Percentiles rank a stretch among this genome's conserved stretches.
Evolutionary conservation across 176 grass and related monocot species (phyloP).

Genomic region (Chrysopogon serrulatus): DNA sequence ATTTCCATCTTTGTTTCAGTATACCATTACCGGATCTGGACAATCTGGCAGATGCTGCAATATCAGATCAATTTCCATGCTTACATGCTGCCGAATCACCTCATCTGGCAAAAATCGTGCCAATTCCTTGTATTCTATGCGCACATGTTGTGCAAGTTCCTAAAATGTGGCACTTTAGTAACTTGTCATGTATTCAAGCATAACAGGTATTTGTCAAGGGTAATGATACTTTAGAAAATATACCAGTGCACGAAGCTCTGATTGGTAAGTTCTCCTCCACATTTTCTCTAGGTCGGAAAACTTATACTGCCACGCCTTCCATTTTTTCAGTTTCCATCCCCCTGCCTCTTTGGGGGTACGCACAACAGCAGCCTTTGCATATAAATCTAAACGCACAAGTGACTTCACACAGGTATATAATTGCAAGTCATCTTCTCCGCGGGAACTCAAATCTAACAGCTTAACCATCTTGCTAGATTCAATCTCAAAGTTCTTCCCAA

Average conservation of each 20-base stretch:
- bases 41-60: neutral
- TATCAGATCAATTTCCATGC: neutral
- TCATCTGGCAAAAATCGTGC: neutral
- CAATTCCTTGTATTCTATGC: neutral
- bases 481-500: neutral
- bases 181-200: neutral
- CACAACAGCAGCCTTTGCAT: constrained; percentile 4
- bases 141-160: neutral
- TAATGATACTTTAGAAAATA: neutral
- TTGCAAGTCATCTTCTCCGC: neutral
- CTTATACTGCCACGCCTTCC: neutral
- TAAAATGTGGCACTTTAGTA: neutral
- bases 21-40: neutral
- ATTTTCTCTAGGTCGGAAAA: neutral
- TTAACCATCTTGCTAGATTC: neutral
- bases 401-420: neutral
- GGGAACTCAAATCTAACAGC: neutral
- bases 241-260: neutral
- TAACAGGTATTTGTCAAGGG: neutral
- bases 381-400: constrained; percentile 23
- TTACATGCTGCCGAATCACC: neutral
- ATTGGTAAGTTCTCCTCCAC: neutral
- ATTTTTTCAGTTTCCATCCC: constrained; percentile 22
- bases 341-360: neutral
- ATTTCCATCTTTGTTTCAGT: neutral